A percentile compares a stretch with the other conserved stretches of the same genome.
Conservation (phyloP, 1,284 basidiomycete genomes). For the Singerocomus inundabilis region DNA sequence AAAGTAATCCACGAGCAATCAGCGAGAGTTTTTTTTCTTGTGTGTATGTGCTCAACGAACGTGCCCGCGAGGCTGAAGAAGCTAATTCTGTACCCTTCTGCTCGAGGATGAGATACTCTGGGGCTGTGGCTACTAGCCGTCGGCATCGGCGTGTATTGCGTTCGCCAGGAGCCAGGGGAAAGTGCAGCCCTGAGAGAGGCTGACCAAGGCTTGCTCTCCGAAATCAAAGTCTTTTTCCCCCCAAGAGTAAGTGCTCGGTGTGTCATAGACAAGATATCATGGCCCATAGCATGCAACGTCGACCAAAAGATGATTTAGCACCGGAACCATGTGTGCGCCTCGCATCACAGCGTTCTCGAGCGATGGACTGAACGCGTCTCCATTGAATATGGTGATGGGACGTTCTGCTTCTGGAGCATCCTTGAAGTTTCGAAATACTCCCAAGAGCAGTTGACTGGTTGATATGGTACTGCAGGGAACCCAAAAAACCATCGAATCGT, state of each 20-base stretch:
- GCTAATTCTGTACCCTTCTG: slow-evolving; percentile 6
- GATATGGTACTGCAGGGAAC: slow-evolving; percentile 7
- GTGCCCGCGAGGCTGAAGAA: slow-evolving; percentile 13
- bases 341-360: slow-evolving; percentile 21
- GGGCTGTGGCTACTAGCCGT: slow-evolving; percentile 3
- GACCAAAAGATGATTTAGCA: slow-evolving; percentile 13
- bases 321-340: slow-evolving; percentile 12
- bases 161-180: slow-evolving; percentile 15
- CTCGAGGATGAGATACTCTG: slow-evolving; percentile 9
- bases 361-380: slow-evolving; percentile 22
- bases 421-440: slow-evolving; percentile 6
- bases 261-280: background rate
- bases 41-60: background rate
- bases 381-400: slow-evolving; percentile 8
- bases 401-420: background rate
- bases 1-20: background rate
- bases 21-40: too few relatives aligned
- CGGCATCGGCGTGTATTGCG: slow-evolving; percentile 6
- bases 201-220: slow-evolving; percentile 1
- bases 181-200: slow-evolving; percentile 9
- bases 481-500: background rate
- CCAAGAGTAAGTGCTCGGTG: background rate
- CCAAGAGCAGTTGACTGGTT: slow-evolving; percentile 3
- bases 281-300: slow-evolving; percentile 12
- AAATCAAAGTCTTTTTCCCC: slow-evolving; percentile 10